These are phyloP conservation scores for Leishmania major DNA, from an alignment of 208 protist genomes.

Conservation along the genomic window DNA sequence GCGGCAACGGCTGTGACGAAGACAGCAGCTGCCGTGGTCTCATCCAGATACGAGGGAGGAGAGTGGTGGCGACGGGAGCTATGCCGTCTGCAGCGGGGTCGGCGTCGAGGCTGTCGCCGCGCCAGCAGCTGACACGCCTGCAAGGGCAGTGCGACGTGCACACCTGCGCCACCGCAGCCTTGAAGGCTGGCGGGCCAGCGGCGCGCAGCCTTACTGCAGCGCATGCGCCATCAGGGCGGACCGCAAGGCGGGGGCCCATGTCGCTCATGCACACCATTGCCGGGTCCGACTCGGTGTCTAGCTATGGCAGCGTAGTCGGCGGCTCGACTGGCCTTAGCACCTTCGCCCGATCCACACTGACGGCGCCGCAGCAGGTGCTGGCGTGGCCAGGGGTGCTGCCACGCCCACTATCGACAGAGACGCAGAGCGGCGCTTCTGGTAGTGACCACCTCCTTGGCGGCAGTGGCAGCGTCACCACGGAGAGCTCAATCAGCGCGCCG, in stretches of 20 bases:
- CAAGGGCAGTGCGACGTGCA: background rate
- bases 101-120: background rate
- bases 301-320: background rate
- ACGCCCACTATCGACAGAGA: background rate
- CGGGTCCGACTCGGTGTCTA: background rate
- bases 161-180: background rate
- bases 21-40: background rate
- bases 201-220: too few species aligned
- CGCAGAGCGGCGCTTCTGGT: background rate
- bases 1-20: background rate
- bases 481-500: background rate
- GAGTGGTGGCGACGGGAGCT: background rate
- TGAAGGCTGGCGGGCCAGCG: background rate
- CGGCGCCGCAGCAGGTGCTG: background rate
- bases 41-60: background rate
- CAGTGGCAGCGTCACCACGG: background rate
- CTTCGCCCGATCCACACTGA: background rate
- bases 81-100: background rate
- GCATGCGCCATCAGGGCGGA: background rate
- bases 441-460: background rate
- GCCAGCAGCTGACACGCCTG: background rate
- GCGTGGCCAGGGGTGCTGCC: background rate
- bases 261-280: background rate
- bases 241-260: background rate
- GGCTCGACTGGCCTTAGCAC: background rate